phyloP scores from a whole-genome alignment of 805 yeast genomes.

The Ogataea pilisensis region DNA sequence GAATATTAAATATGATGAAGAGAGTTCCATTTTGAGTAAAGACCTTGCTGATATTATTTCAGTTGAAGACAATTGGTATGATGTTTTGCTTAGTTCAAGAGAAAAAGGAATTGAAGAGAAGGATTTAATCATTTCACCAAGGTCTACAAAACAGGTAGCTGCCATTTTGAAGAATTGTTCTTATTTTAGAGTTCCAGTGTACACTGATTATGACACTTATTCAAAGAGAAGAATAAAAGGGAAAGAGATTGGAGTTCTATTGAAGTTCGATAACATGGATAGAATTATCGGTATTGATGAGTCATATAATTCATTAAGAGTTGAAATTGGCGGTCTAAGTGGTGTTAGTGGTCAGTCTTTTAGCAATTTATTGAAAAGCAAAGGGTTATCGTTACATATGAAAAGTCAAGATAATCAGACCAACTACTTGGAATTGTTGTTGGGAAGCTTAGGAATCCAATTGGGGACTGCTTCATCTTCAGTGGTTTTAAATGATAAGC shows the following conservation, averaged over 20 bases:
- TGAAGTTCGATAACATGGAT: conserved; percentile 14
- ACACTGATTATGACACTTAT: conserved; percentile 8
- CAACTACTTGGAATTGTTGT: conserved; percentile 16
- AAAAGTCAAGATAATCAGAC: neutral
- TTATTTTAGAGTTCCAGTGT: conserved; percentile 26
- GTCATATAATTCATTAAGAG: neutral
- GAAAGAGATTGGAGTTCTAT: conserved; percentile 8
- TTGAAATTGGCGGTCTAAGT: conserved; percentile 7
- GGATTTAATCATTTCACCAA: conserved; percentile 19
- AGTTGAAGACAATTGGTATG: conserved; percentile 17
- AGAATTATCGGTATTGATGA: conserved; percentile 4
- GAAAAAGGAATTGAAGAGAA: conserved; percentile 13
- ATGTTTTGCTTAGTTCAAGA: conserved; percentile 21
- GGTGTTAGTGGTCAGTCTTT: conserved; percentile 2
- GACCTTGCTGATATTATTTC: conserved; percentile 18
- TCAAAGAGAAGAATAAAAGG: conserved; percentile 4
- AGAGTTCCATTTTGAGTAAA: conserved; percentile 13
- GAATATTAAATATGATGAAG: conserved; percentile 8
- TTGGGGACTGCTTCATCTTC: conserved; percentile 1
- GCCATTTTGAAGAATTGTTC: conserved; percentile 21
- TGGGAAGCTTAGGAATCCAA: conserved; percentile 17
- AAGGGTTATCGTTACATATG: conserved; percentile 3
- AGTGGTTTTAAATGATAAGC: conserved; percentile 8
- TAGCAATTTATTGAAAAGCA: neutral
- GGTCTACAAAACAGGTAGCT: conserved; percentile 20